Conservation (phyloP, 2,329 filamentous ascomycete genomes). For the Aspergillus melleus region DNA sequence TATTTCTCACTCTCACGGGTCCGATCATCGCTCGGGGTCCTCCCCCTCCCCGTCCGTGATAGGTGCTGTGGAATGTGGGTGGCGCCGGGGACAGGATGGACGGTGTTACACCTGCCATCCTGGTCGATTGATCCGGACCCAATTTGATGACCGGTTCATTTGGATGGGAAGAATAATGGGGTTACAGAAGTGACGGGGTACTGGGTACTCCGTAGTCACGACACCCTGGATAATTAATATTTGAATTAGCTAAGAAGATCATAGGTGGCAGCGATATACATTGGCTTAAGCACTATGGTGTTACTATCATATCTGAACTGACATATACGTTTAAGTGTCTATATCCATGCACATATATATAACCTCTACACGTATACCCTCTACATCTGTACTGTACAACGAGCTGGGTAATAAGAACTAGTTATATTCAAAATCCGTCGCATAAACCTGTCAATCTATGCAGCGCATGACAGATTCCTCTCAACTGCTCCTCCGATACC, state of each 20-base stretch:
- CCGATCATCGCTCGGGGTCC: neutral
- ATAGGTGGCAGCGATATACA: neutral
- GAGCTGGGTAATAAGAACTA: too few species aligned
- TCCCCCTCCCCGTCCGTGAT: neutral
- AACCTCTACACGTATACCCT: neutral
- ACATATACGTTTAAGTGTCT: too few species aligned
- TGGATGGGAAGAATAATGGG: neutral
- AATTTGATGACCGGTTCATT: neutral
- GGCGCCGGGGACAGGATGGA: neutral
- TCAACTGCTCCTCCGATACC: too few species aligned
- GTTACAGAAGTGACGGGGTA: neutral
- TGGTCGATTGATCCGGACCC: neutral
- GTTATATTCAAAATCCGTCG: too few species aligned
- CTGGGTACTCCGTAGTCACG: neutral
- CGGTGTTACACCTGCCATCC: conserved; percentile 1
- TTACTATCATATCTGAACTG: too few species aligned
- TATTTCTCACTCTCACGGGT: neutral
- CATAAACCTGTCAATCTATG: too few species aligned
- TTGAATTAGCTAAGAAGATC: neutral
- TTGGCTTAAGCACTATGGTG: too few species aligned
- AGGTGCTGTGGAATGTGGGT: neutral
- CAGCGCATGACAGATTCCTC: too few species aligned
- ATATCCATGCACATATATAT: neutral
- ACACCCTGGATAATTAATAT: neutral
- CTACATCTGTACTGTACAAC: neutral